Conservation (phyloP, 805 yeast genomes). For the Yarrowia porcina region DNA sequence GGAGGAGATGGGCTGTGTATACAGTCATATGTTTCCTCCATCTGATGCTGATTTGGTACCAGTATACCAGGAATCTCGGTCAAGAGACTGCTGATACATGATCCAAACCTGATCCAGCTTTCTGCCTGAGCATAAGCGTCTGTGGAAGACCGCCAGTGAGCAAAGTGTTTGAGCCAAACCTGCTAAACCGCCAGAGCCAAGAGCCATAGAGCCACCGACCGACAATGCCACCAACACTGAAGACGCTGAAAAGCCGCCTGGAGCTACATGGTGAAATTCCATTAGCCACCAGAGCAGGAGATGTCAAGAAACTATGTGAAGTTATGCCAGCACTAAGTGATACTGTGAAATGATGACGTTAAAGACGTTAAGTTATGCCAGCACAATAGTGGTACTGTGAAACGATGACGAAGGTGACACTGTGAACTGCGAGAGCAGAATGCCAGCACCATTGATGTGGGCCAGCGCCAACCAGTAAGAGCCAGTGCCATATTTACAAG, state of each 20-base stretch:
- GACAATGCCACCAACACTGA: not conserved
- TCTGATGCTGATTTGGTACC: slow-evolving; percentile 1
- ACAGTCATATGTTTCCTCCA: too few species aligned
- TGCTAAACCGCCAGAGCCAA: slow-evolving; percentile 3
- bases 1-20: too few species aligned
- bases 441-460: not conserved
- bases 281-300: not conserved
- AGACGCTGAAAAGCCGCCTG: not conserved
- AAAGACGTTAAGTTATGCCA: slow-evolving; percentile 3
- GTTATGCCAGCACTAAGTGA: too few species aligned
- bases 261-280: not conserved
- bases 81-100: not conserved
- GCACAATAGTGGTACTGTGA: not conserved
- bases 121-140: not conserved
- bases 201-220: slow-evolving; percentile 6
- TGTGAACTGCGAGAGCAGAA: not conserved
- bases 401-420: not conserved
- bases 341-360: too few species aligned
- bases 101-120: not conserved
- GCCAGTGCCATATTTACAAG: not conserved
- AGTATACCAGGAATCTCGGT: not conserved
- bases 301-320: too few species aligned
- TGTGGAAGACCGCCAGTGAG: not conserved
- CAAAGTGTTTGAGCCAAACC: too few species aligned
- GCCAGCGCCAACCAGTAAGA: slow-evolving; percentile 1